Evolutionary conservation across 352 stramenopile species (phyloP).

Genomic region (Hyaloperonospora brassicae): DNA sequence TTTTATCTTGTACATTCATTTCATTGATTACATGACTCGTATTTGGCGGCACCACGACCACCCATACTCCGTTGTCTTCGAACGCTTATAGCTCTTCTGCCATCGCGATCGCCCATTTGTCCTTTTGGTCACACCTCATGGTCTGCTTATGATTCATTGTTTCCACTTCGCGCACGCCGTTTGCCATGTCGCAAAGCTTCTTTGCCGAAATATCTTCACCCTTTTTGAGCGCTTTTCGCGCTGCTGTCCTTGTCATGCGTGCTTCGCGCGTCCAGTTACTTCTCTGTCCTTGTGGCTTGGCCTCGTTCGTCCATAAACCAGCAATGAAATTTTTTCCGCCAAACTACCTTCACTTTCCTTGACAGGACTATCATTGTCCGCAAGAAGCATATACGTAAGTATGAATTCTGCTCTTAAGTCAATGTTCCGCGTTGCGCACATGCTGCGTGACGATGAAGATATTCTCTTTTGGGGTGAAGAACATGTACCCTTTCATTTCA

Average conservation of each 20-base stretch:
- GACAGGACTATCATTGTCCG: too few species aligned
- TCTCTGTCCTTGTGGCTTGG: neutral
- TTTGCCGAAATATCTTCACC: neutral
- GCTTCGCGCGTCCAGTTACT: neutral
- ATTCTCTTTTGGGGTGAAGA: neutral
- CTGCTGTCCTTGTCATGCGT: neutral
- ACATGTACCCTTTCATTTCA: neutral
- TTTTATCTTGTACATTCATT: too few species aligned
- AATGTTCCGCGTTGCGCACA: neutral
- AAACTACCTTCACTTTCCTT: too few species aligned
- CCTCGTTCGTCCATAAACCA: too few species aligned
- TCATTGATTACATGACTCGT: too few species aligned
- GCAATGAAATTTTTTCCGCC: too few species aligned
- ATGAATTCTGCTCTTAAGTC: neutral
- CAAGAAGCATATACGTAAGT: too few species aligned
- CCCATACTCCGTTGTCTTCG: too few species aligned
- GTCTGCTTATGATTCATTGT: constrained; percentile 14
- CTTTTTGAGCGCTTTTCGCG: neutral
- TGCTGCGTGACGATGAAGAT: neutral
- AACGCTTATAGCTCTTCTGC: constrained; percentile 1
- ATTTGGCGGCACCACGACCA: too few species aligned
- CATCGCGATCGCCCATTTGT: constrained; percentile 3
- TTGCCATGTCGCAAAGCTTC: constrained; percentile 1
- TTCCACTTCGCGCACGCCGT: constrained; percentile 3
- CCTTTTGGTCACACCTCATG: neutral